Evolutionary conservation across 495 filamentous ascomycete genomes (phyloP), one percentile per base, ranked within the genome.

Genomic region (Talaromyces stipitatus): DNA sequence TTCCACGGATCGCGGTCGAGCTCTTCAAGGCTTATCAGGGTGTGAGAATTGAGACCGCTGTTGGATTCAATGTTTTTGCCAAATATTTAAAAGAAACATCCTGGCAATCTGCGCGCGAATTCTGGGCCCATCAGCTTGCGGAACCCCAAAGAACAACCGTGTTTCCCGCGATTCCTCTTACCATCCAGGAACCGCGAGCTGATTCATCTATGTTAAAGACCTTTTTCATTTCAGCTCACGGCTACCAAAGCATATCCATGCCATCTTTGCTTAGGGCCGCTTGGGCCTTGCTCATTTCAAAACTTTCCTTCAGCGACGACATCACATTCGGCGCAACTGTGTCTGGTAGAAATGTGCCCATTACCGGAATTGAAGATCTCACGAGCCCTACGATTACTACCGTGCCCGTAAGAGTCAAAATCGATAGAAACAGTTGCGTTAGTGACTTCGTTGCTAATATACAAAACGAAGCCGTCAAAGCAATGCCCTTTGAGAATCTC

Each of bases 381-480:
- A 59, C 64, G 22, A 74, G 65, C 9, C 76, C 77, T 14, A 76
- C 73, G 0, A 69, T 79, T 50, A 65, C 74, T 18, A 75, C 72
- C 1, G 68, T 85, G 18, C 85, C 85, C 0, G 58, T 83, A 3
- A 70, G 79, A 1, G 65, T 84, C 7, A 48, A 38, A 9, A 23
- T 69, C 24, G 57, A 75, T 43, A 51, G 62, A 20, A 20, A 56
- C 7, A 29, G 54, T 7, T 61, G 50, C 4, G 60, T 79, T 7
- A 10, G 46, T 2, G 60, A 70, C 2, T 59, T 65, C 53, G 61
- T 85, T 8, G 60, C 70, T 28, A 32, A 65, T 0, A 27, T 82
- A 2, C 75, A 78, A 27, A 41, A 56, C 7, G 63, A 70, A 58
- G 55, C 58, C 7, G 60, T 51, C n/a, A 56, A 65, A 7, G 66